These are phyloP conservation scores for Xylariaceae sp. DNA, from an alignment of 2,329 filamentous ascomycete species.

Conservation along the genomic window DNA sequence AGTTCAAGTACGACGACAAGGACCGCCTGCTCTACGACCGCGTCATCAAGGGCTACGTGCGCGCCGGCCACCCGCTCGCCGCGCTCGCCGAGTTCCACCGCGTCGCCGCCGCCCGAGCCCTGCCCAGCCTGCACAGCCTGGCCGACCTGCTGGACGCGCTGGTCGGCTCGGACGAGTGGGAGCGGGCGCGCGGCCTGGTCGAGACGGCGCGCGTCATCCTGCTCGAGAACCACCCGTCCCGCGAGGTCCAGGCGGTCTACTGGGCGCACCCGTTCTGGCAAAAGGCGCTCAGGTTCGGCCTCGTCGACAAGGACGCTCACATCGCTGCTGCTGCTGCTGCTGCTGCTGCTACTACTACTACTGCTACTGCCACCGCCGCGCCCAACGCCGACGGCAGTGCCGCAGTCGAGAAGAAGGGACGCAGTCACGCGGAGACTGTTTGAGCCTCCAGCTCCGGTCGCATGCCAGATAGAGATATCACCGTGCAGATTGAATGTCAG, in stretches of 20 bases:
- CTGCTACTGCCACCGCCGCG: too few species aligned
- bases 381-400: too few species aligned
- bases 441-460: too few species aligned
- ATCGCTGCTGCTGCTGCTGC: too few species aligned
- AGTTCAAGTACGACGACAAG: constrained; percentile 23
- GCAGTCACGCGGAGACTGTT: too few species aligned
- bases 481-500: too few species aligned
- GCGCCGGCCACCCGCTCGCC: constrained; percentile 38
- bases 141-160: constrained; percentile 32
- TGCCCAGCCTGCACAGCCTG: constrained; percentile 36
- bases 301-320: too few species aligned
- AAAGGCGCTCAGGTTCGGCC: constrained; percentile 19
- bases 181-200: constrained; percentile 18
- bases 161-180: constrained; percentile 10
- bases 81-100: constrained; percentile 43
- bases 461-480: too few species aligned
- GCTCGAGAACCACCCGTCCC: constrained; percentile 6
- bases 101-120: constrained; percentile 32
- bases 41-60: constrained; percentile 56
- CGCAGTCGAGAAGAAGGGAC: too few species aligned
- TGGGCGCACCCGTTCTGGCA: constrained; percentile 23
- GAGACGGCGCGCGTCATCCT: constrained; percentile 14
- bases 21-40: constrained; percentile 41
- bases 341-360: too few species aligned
- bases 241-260: constrained; percentile 6